Conservation (phyloP, 1,284 basidiomycete genomes). For the Phaffia rhodozyma region DNA sequence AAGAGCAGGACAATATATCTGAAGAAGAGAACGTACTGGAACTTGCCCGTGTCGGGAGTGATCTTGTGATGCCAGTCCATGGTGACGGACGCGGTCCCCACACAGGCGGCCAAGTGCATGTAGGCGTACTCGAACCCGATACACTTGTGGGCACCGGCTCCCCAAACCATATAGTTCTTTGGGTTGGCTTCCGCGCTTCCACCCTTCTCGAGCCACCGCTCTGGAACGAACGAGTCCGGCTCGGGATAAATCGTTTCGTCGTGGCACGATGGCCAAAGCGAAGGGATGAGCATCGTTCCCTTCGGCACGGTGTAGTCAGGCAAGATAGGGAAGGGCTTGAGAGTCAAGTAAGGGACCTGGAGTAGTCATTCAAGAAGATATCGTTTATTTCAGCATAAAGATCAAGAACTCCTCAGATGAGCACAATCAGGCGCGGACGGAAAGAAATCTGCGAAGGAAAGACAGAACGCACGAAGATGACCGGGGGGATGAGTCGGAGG, state of each 20-base stretch:
- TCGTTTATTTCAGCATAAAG: background rate
- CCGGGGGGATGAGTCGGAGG: constrained; percentile 78
- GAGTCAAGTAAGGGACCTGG: constrained; percentile 84
- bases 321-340: constrained; percentile 81
- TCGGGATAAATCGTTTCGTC: constrained; percentile 79
- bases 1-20: background rate
- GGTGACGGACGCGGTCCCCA: constrained; percentile 69
- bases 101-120: constrained; percentile 77
- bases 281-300: constrained; percentile 89
- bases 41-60: constrained; percentile 66
- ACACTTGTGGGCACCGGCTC: constrained; percentile 84
- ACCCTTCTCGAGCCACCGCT: constrained; percentile 82
- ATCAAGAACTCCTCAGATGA: background rate
- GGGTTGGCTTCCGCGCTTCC: constrained; percentile 66
- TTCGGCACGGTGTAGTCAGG: constrained; percentile 82
- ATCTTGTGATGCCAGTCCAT: constrained; percentile 81
- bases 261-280: constrained; percentile 90
- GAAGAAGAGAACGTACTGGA: constrained; percentile 49
- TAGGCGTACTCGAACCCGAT: constrained; percentile 87
- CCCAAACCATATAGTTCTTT: constrained; percentile 93
- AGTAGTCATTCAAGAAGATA: constrained; percentile 10
- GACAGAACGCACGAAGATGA: constrained; percentile 57
- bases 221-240: constrained; percentile 71
- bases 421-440: background rate
- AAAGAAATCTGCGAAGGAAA: background rate